A percentile compares a stretch with the other conserved stretches of the same genome.
These are phyloP conservation scores for Ogataea populi-albae DNA, from an alignment of 805 yeast genomes.

Conservation along the genomic window DNA sequence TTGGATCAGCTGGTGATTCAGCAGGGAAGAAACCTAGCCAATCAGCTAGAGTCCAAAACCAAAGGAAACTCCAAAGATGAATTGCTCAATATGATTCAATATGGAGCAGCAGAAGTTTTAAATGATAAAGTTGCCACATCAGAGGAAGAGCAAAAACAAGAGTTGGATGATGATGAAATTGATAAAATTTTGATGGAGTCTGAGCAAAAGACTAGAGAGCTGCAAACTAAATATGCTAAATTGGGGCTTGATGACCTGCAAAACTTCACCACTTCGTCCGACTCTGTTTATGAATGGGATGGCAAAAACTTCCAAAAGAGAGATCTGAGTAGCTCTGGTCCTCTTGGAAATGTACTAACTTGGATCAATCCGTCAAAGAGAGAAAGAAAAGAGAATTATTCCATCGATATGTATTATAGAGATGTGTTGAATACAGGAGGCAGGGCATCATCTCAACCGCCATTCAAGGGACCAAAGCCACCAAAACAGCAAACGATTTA, in stretches of 20 bases:
- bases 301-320: slow-evolving; percentile 79
- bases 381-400: slow-evolving; percentile 80
- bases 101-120: slow-evolving; percentile 72
- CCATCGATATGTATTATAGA: slow-evolving; percentile 71
- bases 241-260: slow-evolving; percentile 76
- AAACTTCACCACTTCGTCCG: slow-evolving; percentile 53
- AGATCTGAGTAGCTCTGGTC: slow-evolving; percentile 35
- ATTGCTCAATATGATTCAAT: slow-evolving; percentile 76
- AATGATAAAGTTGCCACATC: slow-evolving; percentile 24
- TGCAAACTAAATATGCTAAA: slow-evolving; percentile 61
- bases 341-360: slow-evolving; percentile 41
- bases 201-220: slow-evolving; percentile 58
- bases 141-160: slow-evolving; percentile 32
- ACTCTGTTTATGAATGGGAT: slow-evolving; percentile 82
- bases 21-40: slow-evolving; percentile 46
- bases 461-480: slow-evolving; percentile 65
- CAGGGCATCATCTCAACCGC: slow-evolving; percentile 36
- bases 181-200: slow-evolving; percentile 60
- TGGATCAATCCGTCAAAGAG: slow-evolving; percentile 88
- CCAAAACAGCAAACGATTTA: slow-evolving; percentile 81
- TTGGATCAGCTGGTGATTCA: slow-evolving; percentile 81
- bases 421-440: slow-evolving; percentile 64
- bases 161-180: slow-evolving; percentile 51
- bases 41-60: slow-evolving; percentile 27
- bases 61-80: slow-evolving; percentile 62